A percentile compares a stretch with the other conserved stretches of the same genome.
phyloP scores from a whole-genome alignment of 805 yeast genomes.

The Candida sithepensis region DNA sequence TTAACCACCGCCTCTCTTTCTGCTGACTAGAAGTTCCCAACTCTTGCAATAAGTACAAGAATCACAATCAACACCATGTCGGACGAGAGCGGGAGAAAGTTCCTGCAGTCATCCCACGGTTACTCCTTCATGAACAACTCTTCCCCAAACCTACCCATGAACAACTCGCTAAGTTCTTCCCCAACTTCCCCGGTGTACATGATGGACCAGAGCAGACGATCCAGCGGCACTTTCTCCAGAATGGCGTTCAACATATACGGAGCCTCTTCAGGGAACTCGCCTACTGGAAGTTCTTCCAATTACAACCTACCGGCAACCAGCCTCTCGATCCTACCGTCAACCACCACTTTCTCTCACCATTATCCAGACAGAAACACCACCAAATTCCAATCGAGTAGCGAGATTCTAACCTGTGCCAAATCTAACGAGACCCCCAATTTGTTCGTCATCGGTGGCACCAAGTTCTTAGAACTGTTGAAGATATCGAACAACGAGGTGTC shows the following conservation, averaged over 20 bases:
- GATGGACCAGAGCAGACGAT: slow-evolving; percentile 23
- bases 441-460: slow-evolving; percentile 41
- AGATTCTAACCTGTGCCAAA: slow-evolving; percentile 32
- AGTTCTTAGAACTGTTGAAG: slow-evolving; percentile 36
- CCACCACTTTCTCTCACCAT: slow-evolving; percentile 24
- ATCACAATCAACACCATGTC: background rate
- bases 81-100: slow-evolving; percentile 3
- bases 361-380: slow-evolving; percentile 21
- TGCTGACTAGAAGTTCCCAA: too few species aligned
- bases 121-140: slow-evolving; percentile 5
- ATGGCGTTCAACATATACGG: slow-evolving; percentile 63
- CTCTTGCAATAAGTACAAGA: too few species aligned
- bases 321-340: slow-evolving; percentile 16
- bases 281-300: slow-evolving; percentile 9
- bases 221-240: slow-evolving; percentile 41
- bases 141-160: slow-evolving; percentile 3
- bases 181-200: slow-evolving; percentile 21
- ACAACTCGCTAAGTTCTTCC: slow-evolving; percentile 17
- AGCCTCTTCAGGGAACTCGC: slow-evolving; percentile 19
- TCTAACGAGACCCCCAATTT: slow-evolving; percentile 32
- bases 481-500: slow-evolving; percentile 31
- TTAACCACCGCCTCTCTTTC: too few species aligned
- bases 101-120: background rate
- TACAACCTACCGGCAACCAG: slow-evolving; percentile 20
- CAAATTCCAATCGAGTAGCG: slow-evolving; percentile 30